phyloP scores from a whole-genome alignment of 768 basidiomycete species.

The Cytidiella melzeri region DNA sequence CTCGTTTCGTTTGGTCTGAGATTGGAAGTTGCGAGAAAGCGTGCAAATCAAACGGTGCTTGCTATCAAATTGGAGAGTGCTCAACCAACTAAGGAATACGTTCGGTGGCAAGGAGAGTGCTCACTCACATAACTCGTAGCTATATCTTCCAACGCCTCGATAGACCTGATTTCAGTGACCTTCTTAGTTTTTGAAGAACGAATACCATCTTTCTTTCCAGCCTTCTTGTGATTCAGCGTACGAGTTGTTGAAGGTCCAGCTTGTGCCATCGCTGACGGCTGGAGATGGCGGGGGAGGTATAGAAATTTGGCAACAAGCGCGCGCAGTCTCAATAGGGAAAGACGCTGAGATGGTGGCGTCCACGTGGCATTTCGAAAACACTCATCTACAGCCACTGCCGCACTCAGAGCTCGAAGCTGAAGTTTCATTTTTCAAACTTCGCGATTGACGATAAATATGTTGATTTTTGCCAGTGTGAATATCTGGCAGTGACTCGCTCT shows the following conservation, averaged over 20 bases:
- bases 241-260: constrained; percentile 9
- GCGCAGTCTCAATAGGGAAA: not conserved
- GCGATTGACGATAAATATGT: too few species aligned
- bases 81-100: constrained; percentile 16
- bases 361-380: not conserved
- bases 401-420: too few species aligned
- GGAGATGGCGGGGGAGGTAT: not conserved
- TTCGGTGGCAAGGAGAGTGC: not conserved
- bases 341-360: not conserved
- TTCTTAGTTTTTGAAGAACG: constrained; percentile 34
- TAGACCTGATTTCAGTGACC: constrained; percentile 40
- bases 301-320: not conserved
- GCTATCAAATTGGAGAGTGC: constrained; percentile 31
- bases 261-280: constrained; percentile 12
- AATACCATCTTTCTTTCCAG: constrained; percentile 10
- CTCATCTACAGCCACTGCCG: too few species aligned
- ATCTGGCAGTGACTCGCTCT: too few species aligned
- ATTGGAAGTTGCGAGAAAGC: constrained; percentile 74
- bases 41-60: constrained; percentile 42
- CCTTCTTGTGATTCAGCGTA: constrained; percentile 1
- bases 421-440: too few species aligned
- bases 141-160: constrained; percentile 43
- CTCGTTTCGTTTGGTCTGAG: constrained; percentile 69
- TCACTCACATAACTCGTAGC: constrained; percentile 47
- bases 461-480: too few species aligned